Conservation (phyloP, 805 yeast species). For the Saccharomycopsis synnaedendra region DNA sequence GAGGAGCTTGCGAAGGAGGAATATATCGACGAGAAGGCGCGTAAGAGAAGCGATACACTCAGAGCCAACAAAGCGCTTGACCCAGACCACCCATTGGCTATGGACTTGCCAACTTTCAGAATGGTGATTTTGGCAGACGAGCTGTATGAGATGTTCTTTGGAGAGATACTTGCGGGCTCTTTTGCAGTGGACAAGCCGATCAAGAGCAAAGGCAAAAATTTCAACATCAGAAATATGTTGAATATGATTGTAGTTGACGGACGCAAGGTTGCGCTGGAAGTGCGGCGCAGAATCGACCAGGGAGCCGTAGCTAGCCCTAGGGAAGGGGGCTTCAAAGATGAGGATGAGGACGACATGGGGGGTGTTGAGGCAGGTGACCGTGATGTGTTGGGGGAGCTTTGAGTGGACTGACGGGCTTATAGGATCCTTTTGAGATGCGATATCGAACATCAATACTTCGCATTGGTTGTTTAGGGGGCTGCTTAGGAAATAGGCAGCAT, state of each 20-base stretch:
- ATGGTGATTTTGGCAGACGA: constrained; percentile 94
- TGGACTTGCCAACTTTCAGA: constrained; percentile 79
- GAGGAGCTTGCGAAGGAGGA: constrained; percentile 34
- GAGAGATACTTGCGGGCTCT: constrained; percentile 53
- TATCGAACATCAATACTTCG: no score
- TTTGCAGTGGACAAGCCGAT: constrained; percentile 53
- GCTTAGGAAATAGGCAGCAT: no score
- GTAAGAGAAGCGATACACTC: constrained; percentile 24
- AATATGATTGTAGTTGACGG: constrained; percentile 91
- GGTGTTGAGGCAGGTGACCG: no score
- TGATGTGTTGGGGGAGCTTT: no score
- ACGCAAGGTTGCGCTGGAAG: constrained; percentile 79
- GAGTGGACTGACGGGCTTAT: no score
- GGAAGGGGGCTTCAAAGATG: constrained; percentile 6
- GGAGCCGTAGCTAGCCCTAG: constrained; percentile 22
- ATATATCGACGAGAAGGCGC: constrained; percentile 19
- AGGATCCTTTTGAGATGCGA: no score
- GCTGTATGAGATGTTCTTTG: constrained; percentile 77
- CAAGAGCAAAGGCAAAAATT: constrained; percentile 31
- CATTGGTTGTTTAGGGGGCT: no score
- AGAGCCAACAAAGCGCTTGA: constrained; percentile 73
- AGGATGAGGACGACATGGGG: constrained; percentile 3
- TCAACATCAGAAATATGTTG: constrained; percentile 73
- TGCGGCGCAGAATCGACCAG: constrained; percentile 78
- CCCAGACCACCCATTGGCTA: constrained; percentile 62